Percentiles rank a stretch among this genome's conserved stretches.
These are phyloP conservation scores for Chenopodium berlandieri DNA, from an alignment of 148 eudicot genomes.

Conservation along the genomic window DNA sequence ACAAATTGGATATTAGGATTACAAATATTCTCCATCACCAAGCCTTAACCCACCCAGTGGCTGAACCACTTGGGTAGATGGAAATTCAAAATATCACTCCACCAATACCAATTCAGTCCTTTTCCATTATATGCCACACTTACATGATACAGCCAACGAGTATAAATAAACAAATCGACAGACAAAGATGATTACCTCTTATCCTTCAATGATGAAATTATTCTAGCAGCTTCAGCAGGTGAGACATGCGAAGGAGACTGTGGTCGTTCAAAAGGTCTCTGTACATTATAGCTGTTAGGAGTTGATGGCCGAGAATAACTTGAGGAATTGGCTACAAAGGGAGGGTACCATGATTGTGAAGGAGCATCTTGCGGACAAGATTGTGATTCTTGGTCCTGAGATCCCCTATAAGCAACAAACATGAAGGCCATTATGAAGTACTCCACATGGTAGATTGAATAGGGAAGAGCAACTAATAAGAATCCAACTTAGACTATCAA, in stretches of 20 bases:
- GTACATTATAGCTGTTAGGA: conserved; percentile 45
- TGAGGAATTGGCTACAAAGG: conserved; percentile 53
- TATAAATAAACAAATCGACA: neutral
- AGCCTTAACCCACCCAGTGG: neutral
- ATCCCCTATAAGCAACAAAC: conserved; percentile 54
- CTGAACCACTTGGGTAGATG: neutral
- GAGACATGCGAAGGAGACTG: conserved; percentile 64
- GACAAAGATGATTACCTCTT: conserved; percentile 48
- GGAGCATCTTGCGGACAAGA: conserved; percentile 56
- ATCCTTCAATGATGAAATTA: conserved; percentile 61
- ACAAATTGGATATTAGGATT: neutral
- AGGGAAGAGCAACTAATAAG: neutral
- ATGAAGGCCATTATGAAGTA: neutral
- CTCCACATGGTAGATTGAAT: neutral
- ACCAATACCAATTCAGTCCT: neutral
- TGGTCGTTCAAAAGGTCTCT: conserved; percentile 55
- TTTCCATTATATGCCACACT: neutral
- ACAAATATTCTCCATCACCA: neutral
- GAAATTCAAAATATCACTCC: neutral
- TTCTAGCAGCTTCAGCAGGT: conserved; percentile 88
- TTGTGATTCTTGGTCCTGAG: conserved; percentile 74
- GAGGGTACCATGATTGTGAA: conserved; percentile 74
- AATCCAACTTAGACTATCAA: neutral
- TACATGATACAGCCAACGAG: neutral
- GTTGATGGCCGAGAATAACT: conserved; percentile 69